Evolutionary conservation across 345 rosid species (phyloP), one percentile per base, ranked within the genome.

Genomic region (Rubroshorea leprosula): DNA sequence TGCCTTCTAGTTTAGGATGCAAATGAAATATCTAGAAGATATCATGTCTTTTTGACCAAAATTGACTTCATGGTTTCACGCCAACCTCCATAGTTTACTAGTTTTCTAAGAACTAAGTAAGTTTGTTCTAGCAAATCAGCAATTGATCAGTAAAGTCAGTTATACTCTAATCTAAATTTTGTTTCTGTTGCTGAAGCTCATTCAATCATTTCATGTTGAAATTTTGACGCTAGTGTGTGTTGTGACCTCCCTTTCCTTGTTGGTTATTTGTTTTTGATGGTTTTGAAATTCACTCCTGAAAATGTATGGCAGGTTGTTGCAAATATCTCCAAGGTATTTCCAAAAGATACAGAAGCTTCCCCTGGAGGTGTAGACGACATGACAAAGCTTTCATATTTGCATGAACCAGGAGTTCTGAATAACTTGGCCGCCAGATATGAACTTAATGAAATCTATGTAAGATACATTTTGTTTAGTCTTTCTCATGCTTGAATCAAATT

Each of bases 281-380:
- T 27, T n/a, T n/a, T n/a, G n/a, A n/a, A n/a, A n/a, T n/a, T n/a
- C 31, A 27, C 31, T 27, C 13, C 25, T 17, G 45, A 8, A 39
- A 39, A 39, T 49, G 16, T 35, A 43, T 72, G 65, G 74, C 85
- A 93, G 99, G 89, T 81, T 60, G 90, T 87, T 75, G 68, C 94
- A 53, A 83, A 81, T 57, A 85, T 85, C 46, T 83, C 92, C 47
- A 89, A 82, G 54, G 85, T 93, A 23, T 87, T 73, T 66, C 97
- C 99, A 49, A 87, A 89, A 74, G 99, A 93, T 66, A 89, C 91
- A 6, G 99, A 93, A 74, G 99, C 97, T 44, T 74, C 89, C 31
- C 96, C 99, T 43, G 99, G 97, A 57, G 99, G 99, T 60, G 97
- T 89, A 47, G 99, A 93, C 83, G 99, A 93, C 79, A 93, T 93